Base-by-base conservation (phyloP, 2,329 filamentous ascomycete species). In the Grosmannia huntii region DNA sequence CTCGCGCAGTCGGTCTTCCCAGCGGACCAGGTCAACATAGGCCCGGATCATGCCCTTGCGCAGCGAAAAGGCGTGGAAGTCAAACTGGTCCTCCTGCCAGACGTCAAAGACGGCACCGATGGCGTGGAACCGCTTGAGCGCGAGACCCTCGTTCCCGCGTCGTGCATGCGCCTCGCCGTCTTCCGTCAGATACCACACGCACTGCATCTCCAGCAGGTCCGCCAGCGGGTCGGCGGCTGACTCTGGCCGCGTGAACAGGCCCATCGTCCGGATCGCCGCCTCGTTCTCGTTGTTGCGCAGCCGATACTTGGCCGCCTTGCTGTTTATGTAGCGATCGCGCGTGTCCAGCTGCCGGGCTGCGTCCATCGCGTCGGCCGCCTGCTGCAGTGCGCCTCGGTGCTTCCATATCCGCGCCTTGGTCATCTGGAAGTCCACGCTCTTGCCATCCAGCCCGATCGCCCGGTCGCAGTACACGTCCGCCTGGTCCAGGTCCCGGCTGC, bases 71-170 rank as follows among this genome's bases (percentile, higher is more conserved):
- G 84, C 90, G 77, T 99, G 95, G 76, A 99, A 99, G 70, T 99
- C 94, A 66, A 97, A 96, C 68, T 99, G 94, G 66, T 99, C 94
- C 70, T 99, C 95, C 68, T 95, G 87, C 94, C 94, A 99, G 23
- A 90, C 84, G 64, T 97, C 92, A 67, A 99, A 99, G 64, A 99
- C 95, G 72, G 89, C 90, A 70, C 86, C 86, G 59, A 99, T 82
- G 25, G 89, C 79, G 63, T 91, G 89, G 72, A 96, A 92, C 55
- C 95, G 84, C 76, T 99, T 99, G 57, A 99, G 77, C 0, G 95
- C 92, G 60, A 96, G 79, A 4, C 87, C 90, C 53, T 88, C 75
- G 65, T 95, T 90, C 63, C 85, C 85, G 69, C 90, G 87, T 55
- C 94, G 85, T 59, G 88, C 77, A 70, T 91, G 90, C 3, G 92